Evolutionary conservation across 1,139 yeast species (phyloP).

Genomic region (Pichia sp.): DNA sequence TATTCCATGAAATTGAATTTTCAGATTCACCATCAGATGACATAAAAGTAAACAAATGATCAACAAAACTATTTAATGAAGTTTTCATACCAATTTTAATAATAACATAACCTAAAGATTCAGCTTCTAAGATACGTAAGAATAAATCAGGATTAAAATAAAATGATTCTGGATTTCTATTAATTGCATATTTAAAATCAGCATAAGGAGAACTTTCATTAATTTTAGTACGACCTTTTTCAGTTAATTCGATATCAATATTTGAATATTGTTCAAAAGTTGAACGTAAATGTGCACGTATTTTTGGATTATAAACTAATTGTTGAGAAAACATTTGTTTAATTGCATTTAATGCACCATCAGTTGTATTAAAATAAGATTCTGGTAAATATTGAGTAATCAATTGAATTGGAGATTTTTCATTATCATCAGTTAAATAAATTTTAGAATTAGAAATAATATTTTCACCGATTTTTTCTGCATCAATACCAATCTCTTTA

Average conservation of each 20-base stretch:
- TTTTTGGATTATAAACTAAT: slow-evolving; percentile 71
- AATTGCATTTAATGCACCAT: slow-evolving; percentile 61
- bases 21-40: slow-evolving; percentile 83
- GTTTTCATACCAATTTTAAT: slow-evolving; percentile 38
- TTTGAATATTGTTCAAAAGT: slow-evolving; percentile 63
- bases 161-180: slow-evolving; percentile 71
- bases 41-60: slow-evolving; percentile 49
- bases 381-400: slow-evolving; percentile 40
- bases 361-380: slow-evolving; percentile 51
- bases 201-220: slow-evolving; percentile 77
- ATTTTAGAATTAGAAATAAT: slow-evolving; percentile 66
- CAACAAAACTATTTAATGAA: slow-evolving; percentile 33
- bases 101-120: slow-evolving; percentile 51
- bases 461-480: slow-evolving; percentile 80
- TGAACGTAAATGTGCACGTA: slow-evolving; percentile 69
- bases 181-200: slow-evolving; percentile 86
- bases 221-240: slow-evolving; percentile 78
- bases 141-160: slow-evolving; percentile 71
- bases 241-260: slow-evolving; percentile 72
- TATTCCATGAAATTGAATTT: slow-evolving; percentile 76
- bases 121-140: slow-evolving; percentile 89
- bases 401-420: slow-evolving; percentile 57
- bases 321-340: slow-evolving; percentile 75
- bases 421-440: slow-evolving; percentile 70
- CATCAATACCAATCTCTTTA: slow-evolving; percentile 67